Conservation (phyloP, 208 protist species). For the Wallacemonas rigidus region DNA sequence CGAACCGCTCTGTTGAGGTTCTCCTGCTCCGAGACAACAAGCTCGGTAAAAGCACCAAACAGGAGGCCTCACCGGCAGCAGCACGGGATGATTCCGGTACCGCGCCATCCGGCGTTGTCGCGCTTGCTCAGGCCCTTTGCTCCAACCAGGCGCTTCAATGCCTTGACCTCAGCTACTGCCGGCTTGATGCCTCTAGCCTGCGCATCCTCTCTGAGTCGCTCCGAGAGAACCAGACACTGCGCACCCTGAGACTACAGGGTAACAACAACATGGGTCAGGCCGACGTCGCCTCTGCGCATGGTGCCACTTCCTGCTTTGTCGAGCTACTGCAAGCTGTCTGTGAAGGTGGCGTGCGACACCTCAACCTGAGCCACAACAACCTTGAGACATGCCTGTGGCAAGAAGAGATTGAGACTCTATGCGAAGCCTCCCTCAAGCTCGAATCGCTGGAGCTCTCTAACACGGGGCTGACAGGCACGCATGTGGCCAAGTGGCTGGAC, state of each 20-base stretch:
- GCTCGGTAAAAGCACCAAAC: constrained; percentile 35
- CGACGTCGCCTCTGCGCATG: constrained; percentile 14
- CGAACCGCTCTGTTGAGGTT: constrained; percentile 58
- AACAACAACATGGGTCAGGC: constrained; percentile 64
- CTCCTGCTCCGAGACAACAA: constrained; percentile 75
- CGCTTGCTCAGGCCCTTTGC: constrained; percentile 44
- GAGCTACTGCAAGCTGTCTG: constrained; percentile 37
- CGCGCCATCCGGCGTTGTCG: constrained; percentile 45
- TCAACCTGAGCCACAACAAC: constrained; percentile 72
- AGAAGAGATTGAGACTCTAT: constrained; percentile 55
- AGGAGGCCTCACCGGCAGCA: constrained; percentile 6
- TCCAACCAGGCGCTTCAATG: constrained; percentile 51
- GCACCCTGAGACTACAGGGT: constrained; percentile 62
- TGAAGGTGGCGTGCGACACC: constrained; percentile 37
- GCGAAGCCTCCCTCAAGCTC: constrained; percentile 41
- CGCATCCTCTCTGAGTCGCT: constrained; percentile 43
- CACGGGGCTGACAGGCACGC: constrained; percentile 38
- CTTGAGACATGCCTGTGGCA: constrained; percentile 49
- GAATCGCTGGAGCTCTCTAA: constrained; percentile 53
- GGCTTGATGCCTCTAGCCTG: constrained; percentile 47
- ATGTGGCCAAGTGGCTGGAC: constrained; percentile 52
- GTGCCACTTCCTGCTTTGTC: constrained; percentile 45
- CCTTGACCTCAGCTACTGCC: constrained; percentile 75
- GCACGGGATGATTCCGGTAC: constrained; percentile 27
- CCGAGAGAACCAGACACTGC: constrained; percentile 42